Evolutionary conservation across 768 basidiomycete species (phyloP).

Genomic region (Phanerochaete sordida): DNA sequence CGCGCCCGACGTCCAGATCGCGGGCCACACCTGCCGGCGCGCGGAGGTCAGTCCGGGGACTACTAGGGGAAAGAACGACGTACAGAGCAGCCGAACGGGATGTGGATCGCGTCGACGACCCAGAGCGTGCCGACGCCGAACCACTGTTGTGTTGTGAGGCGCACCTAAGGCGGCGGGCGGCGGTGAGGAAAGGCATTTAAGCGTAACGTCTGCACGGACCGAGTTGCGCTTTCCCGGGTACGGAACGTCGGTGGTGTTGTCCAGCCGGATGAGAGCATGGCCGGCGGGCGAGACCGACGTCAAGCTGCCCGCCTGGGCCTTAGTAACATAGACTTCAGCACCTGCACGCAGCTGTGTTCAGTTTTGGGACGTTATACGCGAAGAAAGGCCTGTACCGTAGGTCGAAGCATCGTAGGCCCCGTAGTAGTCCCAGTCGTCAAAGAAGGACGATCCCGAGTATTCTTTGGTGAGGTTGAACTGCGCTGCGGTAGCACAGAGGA

Average conservation of each 20-base stretch:
- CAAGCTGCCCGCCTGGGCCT: slow-evolving; percentile 43
- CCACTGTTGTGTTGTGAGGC: slow-evolving; percentile 37
- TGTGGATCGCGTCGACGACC: slow-evolving; percentile 41
- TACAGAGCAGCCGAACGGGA: slow-evolving; percentile 57
- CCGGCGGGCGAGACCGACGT: slow-evolving; percentile 55
- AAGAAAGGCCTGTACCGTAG: slow-evolving; percentile 31
- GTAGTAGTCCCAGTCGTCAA: slow-evolving; percentile 40
- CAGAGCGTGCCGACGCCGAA: slow-evolving; percentile 42
- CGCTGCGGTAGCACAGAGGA: neutral
- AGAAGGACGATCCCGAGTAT: slow-evolving; percentile 38
- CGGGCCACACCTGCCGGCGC: slow-evolving; percentile 19
- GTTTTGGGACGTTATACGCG: slow-evolving; percentile 43
- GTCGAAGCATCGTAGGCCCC: slow-evolving; percentile 32
- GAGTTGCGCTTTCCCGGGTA: slow-evolving; percentile 55
- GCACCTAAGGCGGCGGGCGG: no score
- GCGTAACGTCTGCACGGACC: slow-evolving; percentile 29
- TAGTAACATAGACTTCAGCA: slow-evolving; percentile 55
- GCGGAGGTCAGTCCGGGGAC: neutral
- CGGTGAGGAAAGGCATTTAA: no score
- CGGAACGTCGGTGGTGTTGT: slow-evolving; percentile 58
- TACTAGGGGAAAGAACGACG: slow-evolving; percentile 13
- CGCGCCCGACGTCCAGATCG: slow-evolving; percentile 34
- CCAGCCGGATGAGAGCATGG: slow-evolving; percentile 70
- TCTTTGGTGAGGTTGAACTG: slow-evolving; percentile 32
- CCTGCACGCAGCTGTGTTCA: slow-evolving; percentile 39